phyloP scores from a whole-genome alignment of 805 yeast genomes.

The Wickerhamomyces mucosus region DNA sequence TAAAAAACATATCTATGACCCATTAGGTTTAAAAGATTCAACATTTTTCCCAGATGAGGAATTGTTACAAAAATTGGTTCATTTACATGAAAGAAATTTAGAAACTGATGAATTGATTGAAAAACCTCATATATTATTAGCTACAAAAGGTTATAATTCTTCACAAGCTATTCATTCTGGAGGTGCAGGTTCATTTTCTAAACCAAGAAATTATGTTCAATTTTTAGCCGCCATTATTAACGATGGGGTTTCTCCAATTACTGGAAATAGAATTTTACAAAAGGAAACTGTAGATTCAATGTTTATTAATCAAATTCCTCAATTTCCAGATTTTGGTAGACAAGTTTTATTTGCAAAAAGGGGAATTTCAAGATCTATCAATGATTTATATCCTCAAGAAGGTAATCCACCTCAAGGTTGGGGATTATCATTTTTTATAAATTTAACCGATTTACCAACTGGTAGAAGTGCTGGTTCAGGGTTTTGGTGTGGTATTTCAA shows the following conservation, averaged over 20 bases:
- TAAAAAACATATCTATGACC: constrained; percentile 21
- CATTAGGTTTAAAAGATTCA: constrained; percentile 21
- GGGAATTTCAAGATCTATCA: constrained; percentile 8
- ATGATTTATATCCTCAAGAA: constrained; percentile 18
- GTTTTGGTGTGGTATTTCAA: constrained; percentile 33
- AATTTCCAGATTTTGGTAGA: constrained; percentile 15
- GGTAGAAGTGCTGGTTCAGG: constrained; percentile 29
- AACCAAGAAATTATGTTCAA: constrained; percentile 29
- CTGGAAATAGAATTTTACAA: constrained; percentile 24
- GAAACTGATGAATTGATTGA: constrained; percentile 9
- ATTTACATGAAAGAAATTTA: constrained; percentile 14
- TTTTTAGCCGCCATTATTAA: constrained; percentile 31
- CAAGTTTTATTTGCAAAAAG: constrained; percentile 10
- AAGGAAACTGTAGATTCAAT: constrained; percentile 26
- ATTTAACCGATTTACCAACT: constrained; percentile 20
- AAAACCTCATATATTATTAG: constrained; percentile 7
- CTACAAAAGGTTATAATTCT: constrained; percentile 3
- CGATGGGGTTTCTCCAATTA: constrained; percentile 28
- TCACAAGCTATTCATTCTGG: constrained; percentile 23
- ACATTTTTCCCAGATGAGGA: constrained; percentile 18
- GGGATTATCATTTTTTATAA: constrained; percentile 23
- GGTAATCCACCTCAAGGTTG: constrained; percentile 21
- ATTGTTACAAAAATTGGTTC: constrained; percentile 14
- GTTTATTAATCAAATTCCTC: constrained; percentile 24
- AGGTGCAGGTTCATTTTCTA: constrained; percentile 35